phyloP scores from a whole-genome alignment of 768 basidiomycete species.

The Mycena capillaripes region DNA sequence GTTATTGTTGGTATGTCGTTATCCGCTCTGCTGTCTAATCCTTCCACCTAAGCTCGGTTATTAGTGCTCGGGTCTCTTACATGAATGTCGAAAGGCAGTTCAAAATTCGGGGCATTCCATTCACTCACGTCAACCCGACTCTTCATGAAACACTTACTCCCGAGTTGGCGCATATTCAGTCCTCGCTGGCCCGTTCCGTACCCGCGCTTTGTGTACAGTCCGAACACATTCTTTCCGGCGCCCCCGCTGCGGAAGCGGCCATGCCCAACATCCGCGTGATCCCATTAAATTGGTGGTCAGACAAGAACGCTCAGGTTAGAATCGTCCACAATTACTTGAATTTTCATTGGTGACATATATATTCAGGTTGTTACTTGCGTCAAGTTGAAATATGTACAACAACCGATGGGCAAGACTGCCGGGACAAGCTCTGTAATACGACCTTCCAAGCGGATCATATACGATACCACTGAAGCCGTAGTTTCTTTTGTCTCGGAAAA shows the following conservation, averaged over 20 bases:
- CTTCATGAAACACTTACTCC: slow-evolving; percentile 54
- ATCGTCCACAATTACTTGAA: slow-evolving; percentile 5
- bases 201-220: slow-evolving; percentile 90
- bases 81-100: slow-evolving; percentile 91
- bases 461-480: slow-evolving; percentile 89
- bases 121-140: slow-evolving; percentile 78
- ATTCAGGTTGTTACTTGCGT: slow-evolving; percentile 87
- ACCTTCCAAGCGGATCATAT: slow-evolving; percentile 91
- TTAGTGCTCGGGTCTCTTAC: slow-evolving; percentile 91
- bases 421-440: slow-evolving; percentile 74
- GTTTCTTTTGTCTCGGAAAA: slow-evolving; percentile 91
- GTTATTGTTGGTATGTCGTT: slow-evolving; percentile 82
- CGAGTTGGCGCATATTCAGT: slow-evolving; percentile 72
- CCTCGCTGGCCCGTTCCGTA: slow-evolving; percentile 81
- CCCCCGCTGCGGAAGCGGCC: slow-evolving; percentile 90
- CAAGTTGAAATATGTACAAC: slow-evolving; percentile 91
- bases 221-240: slow-evolving; percentile 83
- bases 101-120: slow-evolving; percentile 85
- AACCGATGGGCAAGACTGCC: slow-evolving; percentile 82
- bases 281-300: slow-evolving; percentile 93
- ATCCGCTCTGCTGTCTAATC: background rate
- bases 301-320: slow-evolving; percentile 81
- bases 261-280: slow-evolving; percentile 94
- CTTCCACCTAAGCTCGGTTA: too few species aligned
- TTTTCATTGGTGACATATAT: background rate